A percentile compares a stretch with the other conserved stretches of the same genome.
phyloP scores from a whole-genome alignment of 805 yeast species.

The Danielia oregonensis region DNA sequence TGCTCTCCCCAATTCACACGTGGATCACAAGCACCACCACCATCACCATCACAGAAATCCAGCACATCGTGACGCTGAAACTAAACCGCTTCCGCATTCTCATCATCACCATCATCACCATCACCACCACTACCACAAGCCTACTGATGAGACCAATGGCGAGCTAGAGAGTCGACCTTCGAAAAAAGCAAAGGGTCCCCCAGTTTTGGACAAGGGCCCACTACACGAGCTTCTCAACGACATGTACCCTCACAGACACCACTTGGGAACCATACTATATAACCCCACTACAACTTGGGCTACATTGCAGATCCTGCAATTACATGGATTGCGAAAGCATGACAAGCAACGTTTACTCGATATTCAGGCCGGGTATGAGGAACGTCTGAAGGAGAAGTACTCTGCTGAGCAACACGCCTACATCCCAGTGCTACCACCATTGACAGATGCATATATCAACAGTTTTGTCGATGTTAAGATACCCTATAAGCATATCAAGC shows the following conservation, averaged over 20 bases:
- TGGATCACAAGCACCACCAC: slow-evolving; percentile 4
- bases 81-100: too few relatives aligned
- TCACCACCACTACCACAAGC: slow-evolving; percentile 3
- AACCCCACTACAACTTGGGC: slow-evolving; percentile 51
- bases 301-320: slow-evolving; percentile 29
- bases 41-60: slow-evolving; percentile 5
- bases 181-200: background rate
- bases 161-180: background rate
- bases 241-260: slow-evolving; percentile 28
- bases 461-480: slow-evolving; percentile 52
- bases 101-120: slow-evolving; percentile 10
- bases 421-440: slow-evolving; percentile 38
- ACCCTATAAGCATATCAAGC: slow-evolving; percentile 41
- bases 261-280: slow-evolving; percentile 40
- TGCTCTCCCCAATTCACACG: background rate
- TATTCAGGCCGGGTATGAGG: slow-evolving; percentile 17
- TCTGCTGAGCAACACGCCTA: slow-evolving; percentile 21
- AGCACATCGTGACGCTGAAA: too few relatives aligned
- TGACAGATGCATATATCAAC: slow-evolving; percentile 40
- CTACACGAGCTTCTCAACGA: slow-evolving; percentile 19
- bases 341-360: slow-evolving; percentile 22
- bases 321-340: slow-evolving; percentile 21
- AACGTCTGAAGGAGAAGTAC: slow-evolving; percentile 10
- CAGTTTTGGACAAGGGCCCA: background rate
- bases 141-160: background rate